These are phyloP conservation scores for Actinomortierella wolfii DNA, from an alignment of 371 early-diverging fungal genomes.

Conservation along the genomic window DNA sequence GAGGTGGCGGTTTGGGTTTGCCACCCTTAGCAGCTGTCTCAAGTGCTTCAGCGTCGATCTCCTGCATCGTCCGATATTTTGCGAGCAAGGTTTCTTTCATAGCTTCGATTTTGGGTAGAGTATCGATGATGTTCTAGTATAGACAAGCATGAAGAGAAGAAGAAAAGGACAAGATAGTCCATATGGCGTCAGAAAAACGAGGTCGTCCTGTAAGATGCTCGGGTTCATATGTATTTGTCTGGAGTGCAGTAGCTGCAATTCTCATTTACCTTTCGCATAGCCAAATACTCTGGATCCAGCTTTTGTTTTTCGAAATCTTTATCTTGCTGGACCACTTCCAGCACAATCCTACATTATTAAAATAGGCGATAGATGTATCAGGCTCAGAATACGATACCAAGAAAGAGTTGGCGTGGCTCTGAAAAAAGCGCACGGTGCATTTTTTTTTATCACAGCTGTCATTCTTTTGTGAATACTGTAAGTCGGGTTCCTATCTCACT, in stretches of 20 bases:
- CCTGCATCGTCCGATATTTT: conserved; percentile 34
- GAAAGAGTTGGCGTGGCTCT: too few species aligned
- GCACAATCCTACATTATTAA: conserved; percentile 55
- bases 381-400: too few species aligned
- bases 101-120: conserved; percentile 27
- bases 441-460: neutral
- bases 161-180: conserved; percentile 16
- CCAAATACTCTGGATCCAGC: conserved; percentile 48
- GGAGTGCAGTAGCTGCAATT: too few species aligned
- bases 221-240: too few species aligned
- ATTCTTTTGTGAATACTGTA: neutral
- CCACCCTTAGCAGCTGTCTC: conserved; percentile 30
- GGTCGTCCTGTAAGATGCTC: too few species aligned
- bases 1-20: conserved; percentile 36
- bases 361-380: conserved; percentile 7
- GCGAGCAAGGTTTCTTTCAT: conserved; percentile 23
- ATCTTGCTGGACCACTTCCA: conserved; percentile 56
- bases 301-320: conserved; percentile 48
- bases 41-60: conserved; percentile 23
- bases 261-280: conserved; percentile 53
- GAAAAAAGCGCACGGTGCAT: neutral
- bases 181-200: too few species aligned
- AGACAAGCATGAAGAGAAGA: conserved; percentile 6
- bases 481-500: conserved; percentile 8
- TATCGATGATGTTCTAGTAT: conserved; percentile 46